These are phyloP conservation scores for Erythrophleum ivorense DNA, from an alignment of 331 rosid genomes.

Conservation along the genomic window DNA sequence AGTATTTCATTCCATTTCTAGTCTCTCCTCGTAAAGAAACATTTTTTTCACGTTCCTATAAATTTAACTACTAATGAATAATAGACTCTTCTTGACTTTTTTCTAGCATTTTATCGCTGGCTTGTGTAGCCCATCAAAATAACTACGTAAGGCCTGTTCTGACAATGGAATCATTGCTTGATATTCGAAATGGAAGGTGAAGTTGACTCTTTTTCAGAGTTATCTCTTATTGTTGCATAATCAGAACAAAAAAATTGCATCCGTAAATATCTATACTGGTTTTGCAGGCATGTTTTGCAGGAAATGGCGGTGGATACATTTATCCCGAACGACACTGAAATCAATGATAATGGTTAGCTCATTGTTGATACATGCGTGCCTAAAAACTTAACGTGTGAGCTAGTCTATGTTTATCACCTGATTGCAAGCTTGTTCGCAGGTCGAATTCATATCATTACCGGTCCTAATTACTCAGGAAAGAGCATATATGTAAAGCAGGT, in stretches of 20 bases:
- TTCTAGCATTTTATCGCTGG: slow-evolving; percentile 78
- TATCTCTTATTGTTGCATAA: slow-evolving; percentile 29
- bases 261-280: slow-evolving; percentile 33
- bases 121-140: slow-evolving; percentile 86
- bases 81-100: slow-evolving; percentile 17
- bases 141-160: slow-evolving; percentile 79
- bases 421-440: too few species aligned
- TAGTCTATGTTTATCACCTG: slow-evolving; percentile 28
- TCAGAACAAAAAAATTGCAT: neutral
- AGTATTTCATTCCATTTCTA: too few species aligned
- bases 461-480: slow-evolving; percentile 94
- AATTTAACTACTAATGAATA: slow-evolving; percentile 27
- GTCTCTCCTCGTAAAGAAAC: slow-evolving; percentile 78
- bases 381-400: too few species aligned
- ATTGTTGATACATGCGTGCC: too few species aligned
- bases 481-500: slow-evolving; percentile 95
- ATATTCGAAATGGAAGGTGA: slow-evolving; percentile 91
- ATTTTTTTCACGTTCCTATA: slow-evolving; percentile 15
- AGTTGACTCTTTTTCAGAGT: too few species aligned
- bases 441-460: slow-evolving; percentile 81
- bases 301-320: slow-evolving; percentile 96
- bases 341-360: slow-evolving; percentile 69
- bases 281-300: slow-evolving; percentile 84
- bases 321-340: slow-evolving; percentile 82
- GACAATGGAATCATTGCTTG: slow-evolving; percentile 69